phyloP scores from a whole-genome alignment of 1,139 yeast genomes.

The Diutina mesorugosa region DNA sequence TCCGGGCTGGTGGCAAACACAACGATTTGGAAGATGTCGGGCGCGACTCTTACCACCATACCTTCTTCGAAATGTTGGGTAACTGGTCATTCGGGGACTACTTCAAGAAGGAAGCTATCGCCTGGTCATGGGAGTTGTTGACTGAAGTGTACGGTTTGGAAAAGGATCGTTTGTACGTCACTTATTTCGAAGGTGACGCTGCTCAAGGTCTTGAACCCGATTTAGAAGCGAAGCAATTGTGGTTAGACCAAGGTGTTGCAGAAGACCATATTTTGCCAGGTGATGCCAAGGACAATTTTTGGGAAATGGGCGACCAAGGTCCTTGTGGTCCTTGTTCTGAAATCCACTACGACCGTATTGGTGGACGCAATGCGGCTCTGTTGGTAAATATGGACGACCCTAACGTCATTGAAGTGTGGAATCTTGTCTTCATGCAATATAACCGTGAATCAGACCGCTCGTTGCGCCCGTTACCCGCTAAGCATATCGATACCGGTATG shows the following conservation, averaged over 20 bases:
- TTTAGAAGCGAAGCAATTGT: constrained; percentile 77
- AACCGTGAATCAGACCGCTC: constrained; percentile 88
- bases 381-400: constrained; percentile 96
- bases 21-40: constrained; percentile 98
- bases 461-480: constrained; percentile 74
- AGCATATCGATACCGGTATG: constrained; percentile 96
- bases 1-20: constrained; percentile 99
- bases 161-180: constrained; percentile 73
- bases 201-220: constrained; percentile 83
- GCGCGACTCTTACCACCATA: constrained; percentile 92
- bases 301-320: constrained; percentile 99
- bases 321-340: constrained; percentile 99
- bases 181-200: constrained; percentile 90
- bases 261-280: constrained; percentile 94
- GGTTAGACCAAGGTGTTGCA: constrained; percentile 80
- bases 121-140: constrained; percentile 81
- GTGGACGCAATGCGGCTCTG: constrained; percentile 87
- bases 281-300: constrained; percentile 78
- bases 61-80: constrained; percentile 98
- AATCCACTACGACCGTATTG: constrained; percentile 93
- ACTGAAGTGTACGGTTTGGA: constrained; percentile 74
- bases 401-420: constrained; percentile 95
- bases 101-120: constrained; percentile 87
- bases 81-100: constrained; percentile 99
- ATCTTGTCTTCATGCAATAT: constrained; percentile 89